Conservation (phyloP, 2,329 filamentous ascomycete genomes). For the Parasarocladium wereldwijsianum region DNA sequence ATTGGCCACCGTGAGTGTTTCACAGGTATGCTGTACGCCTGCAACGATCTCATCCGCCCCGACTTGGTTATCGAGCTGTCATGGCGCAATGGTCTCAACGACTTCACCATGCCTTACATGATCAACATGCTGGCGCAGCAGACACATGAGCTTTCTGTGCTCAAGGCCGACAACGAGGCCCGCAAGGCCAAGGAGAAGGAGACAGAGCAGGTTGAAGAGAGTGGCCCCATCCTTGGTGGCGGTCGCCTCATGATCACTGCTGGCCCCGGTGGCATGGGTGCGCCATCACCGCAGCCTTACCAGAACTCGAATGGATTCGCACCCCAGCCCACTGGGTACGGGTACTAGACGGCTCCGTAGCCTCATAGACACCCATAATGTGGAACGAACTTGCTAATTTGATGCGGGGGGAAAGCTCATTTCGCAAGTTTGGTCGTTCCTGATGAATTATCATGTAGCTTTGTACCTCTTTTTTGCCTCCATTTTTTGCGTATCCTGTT, state of each 20-base stretch:
- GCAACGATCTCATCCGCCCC: slow-evolving; percentile 90
- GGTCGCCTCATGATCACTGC: slow-evolving; percentile 92
- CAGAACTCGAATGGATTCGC: slow-evolving; percentile 77
- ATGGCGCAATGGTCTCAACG: slow-evolving; percentile 85
- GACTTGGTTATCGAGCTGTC: slow-evolving; percentile 91
- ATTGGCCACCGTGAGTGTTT: slow-evolving; percentile 99
- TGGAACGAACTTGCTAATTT: too few relatives aligned
- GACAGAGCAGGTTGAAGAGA: slow-evolving; percentile 76
- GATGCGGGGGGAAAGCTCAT: too few relatives aligned
- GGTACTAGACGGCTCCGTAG: slow-evolving; percentile 38
- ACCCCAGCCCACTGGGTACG: slow-evolving; percentile 74
- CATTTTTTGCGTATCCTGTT: too few relatives aligned
- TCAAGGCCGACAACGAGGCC: slow-evolving; percentile 95
- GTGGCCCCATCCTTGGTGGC: slow-evolving; percentile 80
- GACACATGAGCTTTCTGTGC: slow-evolving; percentile 64
- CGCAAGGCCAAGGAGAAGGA: slow-evolving; percentile 63
- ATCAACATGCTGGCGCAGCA: slow-evolving; percentile 95
- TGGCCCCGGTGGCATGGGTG: slow-evolving; percentile 43
- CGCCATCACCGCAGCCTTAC: slow-evolving; percentile 49
- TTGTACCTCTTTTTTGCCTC: too few relatives aligned
- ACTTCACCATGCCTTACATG: slow-evolving; percentile 99
- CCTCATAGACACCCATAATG: too few relatives aligned
- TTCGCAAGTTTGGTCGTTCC: too few relatives aligned
- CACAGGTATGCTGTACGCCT: slow-evolving; percentile 98
- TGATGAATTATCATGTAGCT: too few relatives aligned